These are phyloP conservation scores for Chenopodium album DNA, from an alignment of 148 eudicot genomes.

Conservation along the genomic window DNA sequence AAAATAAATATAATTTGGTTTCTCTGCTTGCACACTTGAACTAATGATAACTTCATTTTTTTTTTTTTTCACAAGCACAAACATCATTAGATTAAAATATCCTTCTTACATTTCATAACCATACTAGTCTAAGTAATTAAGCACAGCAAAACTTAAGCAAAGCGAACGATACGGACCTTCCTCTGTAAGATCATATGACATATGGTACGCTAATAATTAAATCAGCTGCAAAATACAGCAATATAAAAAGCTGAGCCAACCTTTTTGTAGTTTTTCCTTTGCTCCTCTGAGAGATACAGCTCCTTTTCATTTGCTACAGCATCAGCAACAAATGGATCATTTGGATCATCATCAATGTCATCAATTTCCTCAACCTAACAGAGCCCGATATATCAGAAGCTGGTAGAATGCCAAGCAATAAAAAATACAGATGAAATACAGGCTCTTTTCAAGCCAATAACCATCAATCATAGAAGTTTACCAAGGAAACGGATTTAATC, in stretches of 20 bases:
- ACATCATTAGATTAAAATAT: not conserved
- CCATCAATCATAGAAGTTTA: not conserved
- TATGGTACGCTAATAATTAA: not conserved
- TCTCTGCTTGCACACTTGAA: not conserved
- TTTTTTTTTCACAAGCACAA: not conserved
- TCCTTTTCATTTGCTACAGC: slow-evolving; percentile 83
- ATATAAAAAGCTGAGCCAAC: slow-evolving; percentile 31
- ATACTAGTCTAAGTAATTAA: not conserved
- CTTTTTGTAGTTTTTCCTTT: slow-evolving; percentile 74
- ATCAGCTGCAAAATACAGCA: not conserved
- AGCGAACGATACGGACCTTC: not conserved
- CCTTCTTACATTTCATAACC: not conserved
- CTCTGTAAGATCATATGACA: not conserved
- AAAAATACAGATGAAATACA: not conserved
- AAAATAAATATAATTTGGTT: not conserved
- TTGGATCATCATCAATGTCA: slow-evolving; percentile 63
- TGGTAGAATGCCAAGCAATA: not conserved
- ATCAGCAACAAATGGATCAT: slow-evolving; percentile 85
- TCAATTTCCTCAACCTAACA: slow-evolving; percentile 95
- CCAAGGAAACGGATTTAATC: too few species aligned
- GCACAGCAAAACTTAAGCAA: not conserved
- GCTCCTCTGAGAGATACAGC: slow-evolving; percentile 68
- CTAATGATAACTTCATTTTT: not conserved
- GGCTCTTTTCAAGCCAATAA: not conserved
- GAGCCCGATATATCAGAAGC: slow-evolving; percentile 10